Evolutionary conservation across 2,329 filamentous ascomycete species (phyloP), one percentile per base, ranked within the genome.

Genomic region (Fusarium gaditjirri): DNA sequence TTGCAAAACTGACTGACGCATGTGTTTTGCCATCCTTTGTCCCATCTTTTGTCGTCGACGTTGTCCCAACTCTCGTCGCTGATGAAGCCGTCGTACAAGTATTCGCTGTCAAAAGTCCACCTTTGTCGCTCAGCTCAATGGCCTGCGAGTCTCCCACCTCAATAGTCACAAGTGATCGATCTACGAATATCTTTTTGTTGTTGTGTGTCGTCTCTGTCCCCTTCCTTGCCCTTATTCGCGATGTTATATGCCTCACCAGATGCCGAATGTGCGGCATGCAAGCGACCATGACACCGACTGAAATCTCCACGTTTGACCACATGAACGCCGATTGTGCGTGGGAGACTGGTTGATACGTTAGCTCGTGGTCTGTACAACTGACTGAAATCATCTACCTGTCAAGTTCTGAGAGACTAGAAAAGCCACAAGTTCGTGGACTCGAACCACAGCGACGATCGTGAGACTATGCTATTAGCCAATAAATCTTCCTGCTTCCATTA

Each of bases 221-320:
- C 14, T 31, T 35, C 19, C 27, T 68, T 25, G 33, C 25, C 13
- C 35, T 61, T 19, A 35, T 25, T 25, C 25, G 35, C 7, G 53
- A 43, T 14, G 39, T 43, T 2, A 35, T 23, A 17, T 67, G 25
- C 1, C 55, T 21, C 13, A 63, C 55, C 12, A 68, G 33, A 27
- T 71, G 64, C 3, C 61, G 62, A 29, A 57, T 46, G 10, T 71
- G 62, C 27, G 68, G 68, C 68, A 71, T 68, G 23, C 68, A 68
- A 9, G 68, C 68, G 11, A 71, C 68, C 62, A 71, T 71, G 11
- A 71, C 43, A 6, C 68, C 68, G 8, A 63, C 68, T 2, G 39
- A 62, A 16, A 70, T 46, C 23, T 70, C 68, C 1, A 71, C 42
- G 29, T 44, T 57, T 9, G 55, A 54, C 67, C 67, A 70, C 6